A percentile compares a stretch with the other conserved stretches of the same genome.
Evolutionary conservation across 768 basidiomycete species (phyloP).

Genomic region (Phaffia tasmanica): DNA sequence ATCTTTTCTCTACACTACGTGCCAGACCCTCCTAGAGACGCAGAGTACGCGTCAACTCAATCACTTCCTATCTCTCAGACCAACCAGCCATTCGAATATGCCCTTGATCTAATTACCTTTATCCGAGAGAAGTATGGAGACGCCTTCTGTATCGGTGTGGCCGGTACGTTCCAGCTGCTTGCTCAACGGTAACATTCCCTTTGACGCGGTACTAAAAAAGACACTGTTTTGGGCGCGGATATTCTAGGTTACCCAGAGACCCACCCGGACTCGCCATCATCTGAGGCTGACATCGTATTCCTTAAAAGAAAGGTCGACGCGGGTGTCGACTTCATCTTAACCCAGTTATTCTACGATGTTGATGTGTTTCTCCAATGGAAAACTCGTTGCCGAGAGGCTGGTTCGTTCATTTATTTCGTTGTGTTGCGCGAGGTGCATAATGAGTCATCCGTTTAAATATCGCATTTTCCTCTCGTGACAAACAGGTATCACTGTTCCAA

Average conservation of each 20-base stretch:
- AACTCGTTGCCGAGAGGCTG: constrained; percentile 55
- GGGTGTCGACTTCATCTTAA: constrained; percentile 90
- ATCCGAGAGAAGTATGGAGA: constrained; percentile 73
- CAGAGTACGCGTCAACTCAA: constrained; percentile 80
- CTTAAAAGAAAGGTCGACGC: constrained; percentile 83
- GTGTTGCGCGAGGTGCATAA: constrained; percentile 6
- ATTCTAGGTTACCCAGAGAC: constrained; percentile 69
- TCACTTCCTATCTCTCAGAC: constrained; percentile 21
- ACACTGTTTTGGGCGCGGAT: neutral
- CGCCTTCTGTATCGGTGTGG: constrained; percentile 87
- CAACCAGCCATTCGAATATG: constrained; percentile 51
- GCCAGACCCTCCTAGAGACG: constrained; percentile 79
- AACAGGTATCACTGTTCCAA: constrained; percentile 73
- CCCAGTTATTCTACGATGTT: constrained; percentile 95
- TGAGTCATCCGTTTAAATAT: neutral
- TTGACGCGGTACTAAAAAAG: neutral
- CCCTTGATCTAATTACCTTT: constrained; percentile 78
- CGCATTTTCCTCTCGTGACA: constrained; percentile 17
- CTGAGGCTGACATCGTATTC: constrained; percentile 44
- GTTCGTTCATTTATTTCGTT: constrained; percentile 41
- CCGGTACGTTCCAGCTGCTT: constrained; percentile 46
- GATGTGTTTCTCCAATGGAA: constrained; percentile 74
- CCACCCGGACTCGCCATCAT: constrained; percentile 42
- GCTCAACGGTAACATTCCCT: neutral
- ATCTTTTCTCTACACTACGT: neutral